These are phyloP conservation scores for Zasmidium angulare DNA, from an alignment of 2,329 filamentous ascomycete species.

Conservation along the genomic window DNA sequence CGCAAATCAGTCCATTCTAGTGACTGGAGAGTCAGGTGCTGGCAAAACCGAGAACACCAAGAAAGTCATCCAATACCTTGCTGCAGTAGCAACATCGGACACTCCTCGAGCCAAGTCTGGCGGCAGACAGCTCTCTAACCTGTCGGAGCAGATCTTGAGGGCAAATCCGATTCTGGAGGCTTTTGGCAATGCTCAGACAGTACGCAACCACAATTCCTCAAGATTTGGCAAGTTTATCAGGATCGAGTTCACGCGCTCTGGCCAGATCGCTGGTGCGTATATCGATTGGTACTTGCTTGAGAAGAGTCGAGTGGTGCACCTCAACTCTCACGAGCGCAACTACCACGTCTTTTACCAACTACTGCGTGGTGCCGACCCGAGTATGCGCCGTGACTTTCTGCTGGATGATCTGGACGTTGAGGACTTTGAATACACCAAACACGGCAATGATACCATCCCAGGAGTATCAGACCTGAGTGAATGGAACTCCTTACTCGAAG, in stretches of 20 bases:
- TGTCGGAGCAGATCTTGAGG: conserved; percentile 93
- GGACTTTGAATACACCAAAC: conserved; percentile 87
- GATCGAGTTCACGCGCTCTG: conserved; percentile 85
- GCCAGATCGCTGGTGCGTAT: conserved; percentile 90
- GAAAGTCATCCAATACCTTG: conserved; percentile 98
- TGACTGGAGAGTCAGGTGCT: conserved; percentile 95
- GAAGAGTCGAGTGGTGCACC: conserved; percentile 92
- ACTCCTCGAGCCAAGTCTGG: conserved; percentile 61
- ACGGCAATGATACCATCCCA: conserved; percentile 86
- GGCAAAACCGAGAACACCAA: conserved; percentile 99
- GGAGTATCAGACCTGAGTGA: conserved; percentile 89
- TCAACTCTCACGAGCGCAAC: conserved; percentile 85
- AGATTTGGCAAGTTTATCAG: conserved; percentile 98
- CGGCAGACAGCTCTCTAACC: conserved; percentile 71
- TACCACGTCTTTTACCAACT: conserved; percentile 99
- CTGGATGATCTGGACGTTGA: conserved; percentile 73
- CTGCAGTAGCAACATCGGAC: conserved; percentile 86
- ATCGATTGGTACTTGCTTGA: conserved; percentile 99
- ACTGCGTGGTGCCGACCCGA: conserved; percentile 74
- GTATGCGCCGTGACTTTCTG: conserved; percentile 73
- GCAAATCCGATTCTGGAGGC: conserved; percentile 97
- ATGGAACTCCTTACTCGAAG: conserved; percentile 86
- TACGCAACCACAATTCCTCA: conserved; percentile 97
- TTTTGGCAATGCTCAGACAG: conserved; percentile 96
- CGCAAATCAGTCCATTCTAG: conserved; percentile 93